These are phyloP conservation scores for Limnanthes douglasii DNA, from an alignment of 345 rosid species.

Conservation along the genomic window DNA sequence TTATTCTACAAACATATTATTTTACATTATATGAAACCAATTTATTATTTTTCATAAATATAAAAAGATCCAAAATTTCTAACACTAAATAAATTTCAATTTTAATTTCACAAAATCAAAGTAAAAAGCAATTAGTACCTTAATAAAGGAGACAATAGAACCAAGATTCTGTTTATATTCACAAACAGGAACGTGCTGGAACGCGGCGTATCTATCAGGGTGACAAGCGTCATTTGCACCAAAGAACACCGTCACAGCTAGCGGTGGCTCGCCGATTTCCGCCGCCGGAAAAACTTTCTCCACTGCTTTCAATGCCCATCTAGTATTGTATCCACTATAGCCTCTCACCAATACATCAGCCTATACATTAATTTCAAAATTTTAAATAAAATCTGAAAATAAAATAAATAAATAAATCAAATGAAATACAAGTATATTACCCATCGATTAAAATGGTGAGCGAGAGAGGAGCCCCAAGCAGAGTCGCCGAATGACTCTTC, in stretches of 20 bases:
- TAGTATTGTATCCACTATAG: slow-evolving; percentile 69
- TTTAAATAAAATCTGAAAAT: not conserved
- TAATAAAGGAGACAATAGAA: slow-evolving; percentile 42
- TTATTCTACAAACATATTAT: too few relatives aligned
- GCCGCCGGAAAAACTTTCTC: slow-evolving; percentile 40
- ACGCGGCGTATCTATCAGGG: slow-evolving; percentile 58
- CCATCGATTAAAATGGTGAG: slow-evolving; percentile 65
- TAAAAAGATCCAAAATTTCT: too few relatives aligned
- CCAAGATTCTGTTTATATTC: slow-evolving; percentile 62
- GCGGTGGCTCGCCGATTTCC: slow-evolving; percentile 15
- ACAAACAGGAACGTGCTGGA: slow-evolving; percentile 78
- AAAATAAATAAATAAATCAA: not conserved
- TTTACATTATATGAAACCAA: too few relatives aligned
- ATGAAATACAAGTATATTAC: slow-evolving; percentile 11
- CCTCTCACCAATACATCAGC: slow-evolving; percentile 58
- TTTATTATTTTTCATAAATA: too few relatives aligned
- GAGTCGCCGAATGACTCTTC: slow-evolving; percentile 51
- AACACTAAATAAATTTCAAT: too few relatives aligned
- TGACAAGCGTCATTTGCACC: slow-evolving; percentile 93
- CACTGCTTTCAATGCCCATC: slow-evolving; percentile 64
- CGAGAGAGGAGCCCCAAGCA: slow-evolving; percentile 85
- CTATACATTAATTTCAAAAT: slow-evolving; percentile 12
- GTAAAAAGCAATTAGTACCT: too few relatives aligned
- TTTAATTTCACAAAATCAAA: too few relatives aligned
- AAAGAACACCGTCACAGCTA: slow-evolving; percentile 70